phyloP scores from a whole-genome alignment of 225 moss, liverwort and hornwort genomes.

The Polytrichum formosum region DNA sequence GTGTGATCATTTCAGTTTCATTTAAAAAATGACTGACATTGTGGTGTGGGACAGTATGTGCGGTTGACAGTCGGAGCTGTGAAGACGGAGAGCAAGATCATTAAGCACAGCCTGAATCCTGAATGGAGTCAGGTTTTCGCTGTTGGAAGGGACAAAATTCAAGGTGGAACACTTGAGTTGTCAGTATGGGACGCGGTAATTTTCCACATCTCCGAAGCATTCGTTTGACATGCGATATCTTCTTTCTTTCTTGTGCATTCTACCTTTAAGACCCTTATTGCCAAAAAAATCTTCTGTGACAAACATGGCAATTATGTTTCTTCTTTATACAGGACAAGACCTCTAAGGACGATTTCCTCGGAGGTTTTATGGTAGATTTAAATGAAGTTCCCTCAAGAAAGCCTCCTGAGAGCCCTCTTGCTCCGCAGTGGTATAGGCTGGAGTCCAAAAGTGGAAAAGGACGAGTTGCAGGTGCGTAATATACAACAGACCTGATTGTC shows the following conservation, averaged over 20 bases:
- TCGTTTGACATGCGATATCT: neutral
- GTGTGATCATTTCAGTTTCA: neutral
- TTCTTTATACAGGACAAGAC: conserved; percentile 40
- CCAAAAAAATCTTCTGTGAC: too few relatives aligned
- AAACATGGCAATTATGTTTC: too few relatives aligned
- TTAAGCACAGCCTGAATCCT: conserved; percentile 48
- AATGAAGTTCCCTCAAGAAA: conserved; percentile 63
- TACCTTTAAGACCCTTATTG: too few relatives aligned
- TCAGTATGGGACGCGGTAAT: conserved; percentile 74
- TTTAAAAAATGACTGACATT: neutral
- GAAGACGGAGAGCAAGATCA: conserved; percentile 43
- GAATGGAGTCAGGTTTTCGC: conserved; percentile 82
- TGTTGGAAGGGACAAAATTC: conserved; percentile 70
- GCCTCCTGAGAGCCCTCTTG: conserved; percentile 71
- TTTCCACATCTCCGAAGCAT: neutral
- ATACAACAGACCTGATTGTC: too few relatives aligned
- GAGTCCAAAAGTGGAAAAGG: conserved; percentile 68
- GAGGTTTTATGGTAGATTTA: conserved; percentile 61
- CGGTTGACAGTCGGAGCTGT: conserved; percentile 54
- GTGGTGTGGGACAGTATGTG: conserved; percentile 47
- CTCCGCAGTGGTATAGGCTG: conserved; percentile 80
- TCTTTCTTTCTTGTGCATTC: too few relatives aligned
- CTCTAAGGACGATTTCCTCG: conserved; percentile 64
- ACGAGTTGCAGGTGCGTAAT: conserved; percentile 50
- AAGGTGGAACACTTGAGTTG: conserved; percentile 54